A percentile compares a stretch with the other conserved stretches of the same genome.
phyloP scores from a whole-genome alignment of 208 protist genomes.

The Sergeia podlipaevii region DNA sequence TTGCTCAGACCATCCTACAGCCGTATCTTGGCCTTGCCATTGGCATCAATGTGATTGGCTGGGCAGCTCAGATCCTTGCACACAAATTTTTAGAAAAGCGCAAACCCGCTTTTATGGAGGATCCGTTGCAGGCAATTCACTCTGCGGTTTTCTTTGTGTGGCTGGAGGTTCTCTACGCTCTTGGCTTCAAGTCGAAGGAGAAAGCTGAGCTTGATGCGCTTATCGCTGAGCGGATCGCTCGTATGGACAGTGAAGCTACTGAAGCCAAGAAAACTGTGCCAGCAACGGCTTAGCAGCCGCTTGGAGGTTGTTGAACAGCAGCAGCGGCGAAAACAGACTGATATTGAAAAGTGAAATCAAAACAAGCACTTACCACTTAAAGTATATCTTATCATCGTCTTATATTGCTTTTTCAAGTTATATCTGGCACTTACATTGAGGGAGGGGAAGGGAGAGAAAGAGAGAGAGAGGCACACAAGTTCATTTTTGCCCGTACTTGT shows the following conservation, averaged over 20 bases:
- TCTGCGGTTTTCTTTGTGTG: slow-evolving; percentile 68
- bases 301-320: too few relatives aligned
- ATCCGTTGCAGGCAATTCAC: slow-evolving; percentile 66
- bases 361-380: too few relatives aligned
- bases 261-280: background rate
- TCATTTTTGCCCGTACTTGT: too few relatives aligned
- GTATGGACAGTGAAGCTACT: slow-evolving; percentile 19
- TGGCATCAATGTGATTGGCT: slow-evolving; percentile 37
- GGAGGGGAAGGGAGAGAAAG: too few relatives aligned
- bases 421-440: too few relatives aligned
- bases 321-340: too few relatives aligned
- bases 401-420: too few relatives aligned
- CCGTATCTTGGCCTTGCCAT: slow-evolving; percentile 21
- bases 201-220: slow-evolving; percentile 41
- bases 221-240: slow-evolving; percentile 20
- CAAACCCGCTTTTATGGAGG: slow-evolving; percentile 68
- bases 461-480: too few relatives aligned
- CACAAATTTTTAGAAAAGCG: slow-evolving; percentile 52
- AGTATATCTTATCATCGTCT: too few relatives aligned
- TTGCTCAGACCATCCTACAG: slow-evolving; percentile 20
- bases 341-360: too few relatives aligned
- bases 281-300: background rate
- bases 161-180: slow-evolving; percentile 68
- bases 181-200: slow-evolving; percentile 58
- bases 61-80: slow-evolving; percentile 56